Evolutionary conservation across 1,139 yeast genomes (phyloP).

Genomic region (Blastobotrys indianensis): DNA sequence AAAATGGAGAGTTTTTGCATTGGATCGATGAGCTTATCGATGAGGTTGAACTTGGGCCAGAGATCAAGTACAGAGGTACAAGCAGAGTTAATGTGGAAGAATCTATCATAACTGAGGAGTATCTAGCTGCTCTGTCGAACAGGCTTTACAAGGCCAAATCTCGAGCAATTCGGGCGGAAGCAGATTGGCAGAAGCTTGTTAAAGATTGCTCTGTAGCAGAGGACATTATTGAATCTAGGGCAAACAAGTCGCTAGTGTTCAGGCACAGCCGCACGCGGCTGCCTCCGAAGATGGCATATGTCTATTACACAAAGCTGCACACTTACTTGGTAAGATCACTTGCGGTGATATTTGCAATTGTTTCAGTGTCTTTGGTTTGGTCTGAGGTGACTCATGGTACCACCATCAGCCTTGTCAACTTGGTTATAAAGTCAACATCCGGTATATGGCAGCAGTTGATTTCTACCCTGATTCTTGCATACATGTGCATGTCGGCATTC

Average conservation of each 20-base stretch:
- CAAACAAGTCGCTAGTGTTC: slow-evolving; percentile 24
- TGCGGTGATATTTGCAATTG: slow-evolving; percentile 37
- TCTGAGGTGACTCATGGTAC: slow-evolving; percentile 76
- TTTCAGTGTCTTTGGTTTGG: slow-evolving; percentile 56
- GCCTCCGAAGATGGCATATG: slow-evolving; percentile 38
- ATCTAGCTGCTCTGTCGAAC: slow-evolving; percentile 25
- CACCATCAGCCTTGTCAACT: slow-evolving; percentile 52
- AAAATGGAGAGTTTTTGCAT: slow-evolving; percentile 32
- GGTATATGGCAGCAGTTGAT: slow-evolving; percentile 33
- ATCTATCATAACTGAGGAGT: slow-evolving; percentile 26
- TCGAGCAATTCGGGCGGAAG: slow-evolving; percentile 32
- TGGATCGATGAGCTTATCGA: slow-evolving; percentile 37
- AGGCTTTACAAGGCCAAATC: slow-evolving; percentile 25
- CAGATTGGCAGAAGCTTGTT: slow-evolving; percentile 38
- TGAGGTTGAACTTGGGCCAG: slow-evolving; percentile 25
- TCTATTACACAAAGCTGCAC: slow-evolving; percentile 38
- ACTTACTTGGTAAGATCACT: slow-evolving; percentile 44
- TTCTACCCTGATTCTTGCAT: slow-evolving; percentile 48
- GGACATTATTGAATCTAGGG: slow-evolving; percentile 29
- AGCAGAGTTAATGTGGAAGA: slow-evolving; percentile 24
- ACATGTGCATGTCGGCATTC: slow-evolving; percentile 63
- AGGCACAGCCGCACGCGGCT: slow-evolving; percentile 29
- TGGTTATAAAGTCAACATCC: slow-evolving; percentile 36
- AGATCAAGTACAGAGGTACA: slow-evolving; percentile 16
- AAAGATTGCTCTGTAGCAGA: slow-evolving; percentile 35